Base-by-base conservation (phyloP, 345 rosid genomes). In the Salix suchowensis region DNA sequence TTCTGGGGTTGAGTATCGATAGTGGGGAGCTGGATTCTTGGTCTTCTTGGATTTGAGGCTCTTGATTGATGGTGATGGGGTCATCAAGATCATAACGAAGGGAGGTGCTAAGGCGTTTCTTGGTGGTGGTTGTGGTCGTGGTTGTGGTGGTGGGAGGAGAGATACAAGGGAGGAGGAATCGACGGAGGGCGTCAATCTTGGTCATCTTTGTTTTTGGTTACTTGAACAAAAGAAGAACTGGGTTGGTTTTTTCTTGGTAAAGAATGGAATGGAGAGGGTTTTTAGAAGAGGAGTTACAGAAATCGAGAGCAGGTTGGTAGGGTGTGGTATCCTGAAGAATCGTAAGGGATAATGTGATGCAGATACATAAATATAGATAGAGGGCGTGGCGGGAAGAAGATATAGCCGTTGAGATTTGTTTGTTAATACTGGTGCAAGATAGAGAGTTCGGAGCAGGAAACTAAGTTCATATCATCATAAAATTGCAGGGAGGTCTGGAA, bases 91-190 rank as follows among this genome's bases (percentile, higher is more conserved):
- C 93, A 80, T 89, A 91, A 74, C 91, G 83, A 7, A 91, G 88
- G 42, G 97, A 91, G 76, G 94, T 84, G 81, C 94, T 90, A 75
- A 90, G 82, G 73, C 97, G 95, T 81, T 86, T 92, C 89, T 86
- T 89, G 83, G 80, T 39, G 74, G 78, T 18, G 68, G 77, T 55
- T 61, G 82, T 28, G 68, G 78, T 7, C 18, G 85, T 44, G 82
- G 73, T 54, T 77, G 85, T 7, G 30, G 86, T 39, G 81, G 74
- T 54, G 82, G 85, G 44, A 60, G 91, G 86, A 76, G 82, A 68
- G 88, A 89, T 71, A 61, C 97, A 90, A 26, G 95, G 91, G 76
- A 90, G 92, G 83, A 90, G 80, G 84, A 83, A 79, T 61, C 92
- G 94, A 84, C 97, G 87, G 91, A 92, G 91, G 77, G 82, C 62